Percentiles rank a stretch among this genome's conserved stretches.
Conservation (phyloP, 2,329 filamentous ascomycete species). For the Epichloe amarillans region DNA sequence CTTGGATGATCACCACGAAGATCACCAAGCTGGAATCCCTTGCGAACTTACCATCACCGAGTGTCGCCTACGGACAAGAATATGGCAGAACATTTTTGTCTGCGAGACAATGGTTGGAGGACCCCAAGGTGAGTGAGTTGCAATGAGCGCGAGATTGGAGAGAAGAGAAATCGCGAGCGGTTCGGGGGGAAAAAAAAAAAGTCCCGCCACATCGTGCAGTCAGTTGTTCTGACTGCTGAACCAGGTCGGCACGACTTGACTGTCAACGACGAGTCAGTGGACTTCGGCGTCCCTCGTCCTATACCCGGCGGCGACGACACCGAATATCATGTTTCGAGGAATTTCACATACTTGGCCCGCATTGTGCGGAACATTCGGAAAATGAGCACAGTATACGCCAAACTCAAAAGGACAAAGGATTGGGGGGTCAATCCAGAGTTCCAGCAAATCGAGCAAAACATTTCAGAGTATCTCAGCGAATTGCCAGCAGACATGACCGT, state of each 20-base stretch:
- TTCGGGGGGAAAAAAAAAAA: not conserved
- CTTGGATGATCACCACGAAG: constrained; percentile 72
- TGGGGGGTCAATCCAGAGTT: constrained; percentile 87
- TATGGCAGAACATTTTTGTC: constrained; percentile 81
- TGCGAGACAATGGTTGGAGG: constrained; percentile 89
- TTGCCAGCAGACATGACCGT: constrained; percentile 69
- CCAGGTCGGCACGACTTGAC: constrained; percentile 68
- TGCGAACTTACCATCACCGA: constrained; percentile 61
- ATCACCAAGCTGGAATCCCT: constrained; percentile 56
- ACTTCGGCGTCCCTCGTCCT: constrained; percentile 54
- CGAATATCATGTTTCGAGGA: constrained; percentile 66
- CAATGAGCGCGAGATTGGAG: not conserved
- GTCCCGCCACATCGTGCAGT: not conserved
- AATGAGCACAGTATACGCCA: constrained; percentile 63
- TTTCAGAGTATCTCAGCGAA: constrained; percentile 61
- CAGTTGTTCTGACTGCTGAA: constrained; percentile 6
- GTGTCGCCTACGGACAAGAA: constrained; percentile 69
- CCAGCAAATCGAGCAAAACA: constrained; percentile 62
- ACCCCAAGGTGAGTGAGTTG: constrained; percentile 55
- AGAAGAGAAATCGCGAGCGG: not conserved
- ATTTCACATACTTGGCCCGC: constrained; percentile 70
- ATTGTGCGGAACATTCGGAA: constrained; percentile 65
- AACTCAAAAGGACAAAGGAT: constrained; percentile 62
- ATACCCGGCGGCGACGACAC: constrained; percentile 55
- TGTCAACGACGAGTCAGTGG: constrained; percentile 61